Evolutionary conservation across 2,329 filamentous ascomycete genomes (phyloP), one percentile per base, ranked within the genome.

Genomic region (Fusarium pseudocircinatum): DNA sequence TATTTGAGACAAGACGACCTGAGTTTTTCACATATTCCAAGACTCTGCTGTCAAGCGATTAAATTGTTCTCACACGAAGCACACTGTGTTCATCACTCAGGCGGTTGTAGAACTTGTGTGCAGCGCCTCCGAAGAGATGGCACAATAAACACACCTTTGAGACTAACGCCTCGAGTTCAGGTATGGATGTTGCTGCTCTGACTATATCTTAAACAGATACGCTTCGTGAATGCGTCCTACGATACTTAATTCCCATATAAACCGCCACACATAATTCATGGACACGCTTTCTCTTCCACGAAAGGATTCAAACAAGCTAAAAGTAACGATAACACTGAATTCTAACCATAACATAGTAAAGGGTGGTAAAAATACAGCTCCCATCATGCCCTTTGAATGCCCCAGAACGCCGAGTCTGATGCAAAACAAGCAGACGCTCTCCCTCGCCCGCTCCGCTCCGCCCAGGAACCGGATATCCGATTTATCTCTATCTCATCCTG

Each of bases 361-460:
- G 30, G 16, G 30, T 32, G 56, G 43, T 54, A 36, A 61, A 73
- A 68, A 75, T 65, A 73, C 73, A 76, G 75, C 73, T 67, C 74
- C 76, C 71, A 76, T 77, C 76, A 74, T 77, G 71, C 75, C 76
- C 72, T 77, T 74, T 75, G 54, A 65, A 77, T 74, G 72, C 75
- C 76, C 76, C 76, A 74, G 70, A 78, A 78, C 76, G 76, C 76
- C 76, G 67, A 73, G 74, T 78, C 76, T 78, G 76, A 78, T 78
- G 76, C 76, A 78, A 77, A 74, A 65, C 65, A 65, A 75, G 71
- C 75, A 74, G 68, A 74, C 72, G 70, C 70, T 73, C 58, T 40
- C 37, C 59, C 59, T 70, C 58, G 71, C 67, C 70, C 70, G 67
- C 58, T 63, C 70, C 67, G 66, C 58, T 63, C 62, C 54, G 70